Evolutionary conservation across 225 moss, liverwort and hornwort genomes (phyloP), one percentile per base, ranked within the genome.

Genomic region (Lunularia cruciata): DNA sequence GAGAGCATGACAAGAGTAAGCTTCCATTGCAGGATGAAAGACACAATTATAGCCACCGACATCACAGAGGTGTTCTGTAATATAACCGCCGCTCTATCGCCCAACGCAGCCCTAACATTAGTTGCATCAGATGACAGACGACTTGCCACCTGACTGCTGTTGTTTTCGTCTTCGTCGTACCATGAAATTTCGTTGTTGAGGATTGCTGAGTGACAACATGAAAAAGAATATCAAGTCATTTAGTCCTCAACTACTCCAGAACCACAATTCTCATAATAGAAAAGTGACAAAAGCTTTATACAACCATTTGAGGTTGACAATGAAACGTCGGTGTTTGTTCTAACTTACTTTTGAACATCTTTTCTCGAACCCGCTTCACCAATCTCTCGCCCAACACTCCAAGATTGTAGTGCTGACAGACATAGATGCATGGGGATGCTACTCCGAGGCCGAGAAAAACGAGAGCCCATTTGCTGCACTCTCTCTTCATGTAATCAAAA

Each of bases 91-190:
- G 85, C 64, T 54, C 86, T 76, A 47, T 94, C 94, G 20, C 89
- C 87, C 49, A 94, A 78, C 25, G 86, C 89, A 65, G 79, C 85
- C 76, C 83, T 86, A 0, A 96, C 92, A 20, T 81, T 74, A 14
- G 88, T 81, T 8, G 95, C 95, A 85, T 96, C 87, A 36, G 90
- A 80, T 22, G 90, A 74, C 51, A 92, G 84, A 49, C 95, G 90
- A 35, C 83, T 83, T 32, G 88, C 83, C 9, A 96, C 62, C 51
- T 84, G 84, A 63, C 79, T 86, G 75, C 90, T 96, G 63, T 87
- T 88, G 22, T 96, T 92, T 42, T 80, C 90, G 43, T 86, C 92
- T 45, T 83, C 69, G 57, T 96, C 95, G 65, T 88, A 96, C 95
- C 95, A 96, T 37, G 87, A 88, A 36, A 90, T 73, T 67, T 96